Percentiles rank a stretch among this genome's conserved stretches.
Evolutionary conservation across 768 basidiomycete genomes (phyloP).

Genomic region (Fistulinella prunicolor): DNA sequence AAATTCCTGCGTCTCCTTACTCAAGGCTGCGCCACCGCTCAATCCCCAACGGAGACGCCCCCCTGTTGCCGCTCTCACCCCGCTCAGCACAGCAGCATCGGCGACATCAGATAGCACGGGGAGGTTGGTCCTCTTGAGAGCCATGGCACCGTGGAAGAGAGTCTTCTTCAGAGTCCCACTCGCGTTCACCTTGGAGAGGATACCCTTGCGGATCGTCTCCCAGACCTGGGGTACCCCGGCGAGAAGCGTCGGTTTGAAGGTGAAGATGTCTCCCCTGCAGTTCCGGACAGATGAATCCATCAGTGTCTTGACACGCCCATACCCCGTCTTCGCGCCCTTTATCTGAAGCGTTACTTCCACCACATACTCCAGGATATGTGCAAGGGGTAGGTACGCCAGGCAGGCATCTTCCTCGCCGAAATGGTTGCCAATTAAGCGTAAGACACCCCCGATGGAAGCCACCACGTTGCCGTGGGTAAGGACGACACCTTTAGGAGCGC

Average conservation of each 20-base stretch:
- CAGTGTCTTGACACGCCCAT: slow-evolving; percentile 92
- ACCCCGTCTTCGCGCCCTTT: slow-evolving; percentile 80
- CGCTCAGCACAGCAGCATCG: slow-evolving; percentile 72
- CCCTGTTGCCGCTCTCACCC: slow-evolving; percentile 81
- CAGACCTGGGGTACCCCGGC: slow-evolving; percentile 95
- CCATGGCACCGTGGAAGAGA: slow-evolving; percentile 77
- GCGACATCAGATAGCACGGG: slow-evolving; percentile 66
- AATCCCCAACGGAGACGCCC: slow-evolving; percentile 78
- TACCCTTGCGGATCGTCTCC: slow-evolving; percentile 97
- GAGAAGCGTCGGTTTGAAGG: slow-evolving; percentile 86
- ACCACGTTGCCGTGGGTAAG: slow-evolving; percentile 86
- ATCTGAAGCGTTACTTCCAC: slow-evolving; percentile 80
- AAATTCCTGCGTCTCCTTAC: slow-evolving; percentile 88
- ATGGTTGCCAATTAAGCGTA: slow-evolving; percentile 63
- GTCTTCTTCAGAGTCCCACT: slow-evolving; percentile 64
- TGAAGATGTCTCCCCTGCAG: slow-evolving; percentile 80
- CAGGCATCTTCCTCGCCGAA: slow-evolving; percentile 36
- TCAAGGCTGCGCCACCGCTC: slow-evolving; percentile 86
- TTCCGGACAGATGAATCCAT: slow-evolving; percentile 92
- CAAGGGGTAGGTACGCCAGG: slow-evolving; percentile 91
- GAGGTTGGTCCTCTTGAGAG: slow-evolving; percentile 67
- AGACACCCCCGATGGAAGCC: slow-evolving; percentile 82
- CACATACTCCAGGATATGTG: slow-evolving; percentile 94
- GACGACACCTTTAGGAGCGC: slow-evolving; percentile 91
- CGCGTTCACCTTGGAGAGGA: slow-evolving; percentile 73